A percentile compares a stretch with the other conserved stretches of the same genome.
phyloP scores from a whole-genome alignment of 2,329 filamentous ascomycete genomes.

The Fusarium torulosum region DNA sequence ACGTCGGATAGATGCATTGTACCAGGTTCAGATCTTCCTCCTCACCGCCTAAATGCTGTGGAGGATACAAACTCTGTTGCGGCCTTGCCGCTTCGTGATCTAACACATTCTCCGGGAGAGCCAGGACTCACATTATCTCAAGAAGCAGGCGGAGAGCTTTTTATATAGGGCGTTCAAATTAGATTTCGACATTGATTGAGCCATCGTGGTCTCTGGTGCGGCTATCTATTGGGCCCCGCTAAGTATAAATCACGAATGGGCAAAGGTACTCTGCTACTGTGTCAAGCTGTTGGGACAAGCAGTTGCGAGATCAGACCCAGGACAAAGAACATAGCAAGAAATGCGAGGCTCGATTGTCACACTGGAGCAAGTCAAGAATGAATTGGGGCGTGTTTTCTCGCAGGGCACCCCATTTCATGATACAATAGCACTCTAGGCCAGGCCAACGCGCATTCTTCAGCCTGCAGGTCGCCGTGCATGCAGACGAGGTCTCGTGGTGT shows the following conservation, averaged over 20 bases:
- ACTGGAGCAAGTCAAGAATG: slow-evolving; percentile 13
- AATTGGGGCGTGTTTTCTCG: slow-evolving; percentile 40
- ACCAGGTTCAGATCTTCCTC: background rate
- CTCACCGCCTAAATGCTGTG: slow-evolving; percentile 11
- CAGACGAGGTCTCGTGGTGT: slow-evolving; percentile 51
- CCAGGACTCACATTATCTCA: slow-evolving; percentile 10
- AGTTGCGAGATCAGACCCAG: slow-evolving; percentile 35
- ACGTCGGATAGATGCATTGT: slow-evolving; percentile 8
- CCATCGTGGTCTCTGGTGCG: slow-evolving; percentile 18
- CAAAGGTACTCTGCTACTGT: background rate
- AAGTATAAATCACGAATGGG: slow-evolving; percentile 22
- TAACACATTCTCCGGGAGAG: slow-evolving; percentile 17
- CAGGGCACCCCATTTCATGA: slow-evolving; percentile 36
- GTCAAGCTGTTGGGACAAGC: slow-evolving; percentile 20
- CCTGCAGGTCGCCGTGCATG: slow-evolving; percentile 50
- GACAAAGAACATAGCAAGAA: slow-evolving; percentile 11
- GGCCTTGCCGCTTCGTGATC: background rate
- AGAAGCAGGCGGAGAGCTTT: slow-evolving; percentile 12
- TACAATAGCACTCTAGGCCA: slow-evolving; percentile 41
- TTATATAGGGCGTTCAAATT: slow-evolving; percentile 15
- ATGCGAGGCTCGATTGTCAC: slow-evolving; percentile 9
- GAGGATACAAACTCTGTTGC: background rate
- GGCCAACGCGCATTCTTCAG: slow-evolving; percentile 45
- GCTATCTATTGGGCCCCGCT: slow-evolving; percentile 31
- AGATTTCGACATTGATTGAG: slow-evolving; percentile 22